These are phyloP conservation scores for Leccinum uliginosum DNA, from an alignment of 768 basidiomycete genomes.

Conservation along the genomic window DNA sequence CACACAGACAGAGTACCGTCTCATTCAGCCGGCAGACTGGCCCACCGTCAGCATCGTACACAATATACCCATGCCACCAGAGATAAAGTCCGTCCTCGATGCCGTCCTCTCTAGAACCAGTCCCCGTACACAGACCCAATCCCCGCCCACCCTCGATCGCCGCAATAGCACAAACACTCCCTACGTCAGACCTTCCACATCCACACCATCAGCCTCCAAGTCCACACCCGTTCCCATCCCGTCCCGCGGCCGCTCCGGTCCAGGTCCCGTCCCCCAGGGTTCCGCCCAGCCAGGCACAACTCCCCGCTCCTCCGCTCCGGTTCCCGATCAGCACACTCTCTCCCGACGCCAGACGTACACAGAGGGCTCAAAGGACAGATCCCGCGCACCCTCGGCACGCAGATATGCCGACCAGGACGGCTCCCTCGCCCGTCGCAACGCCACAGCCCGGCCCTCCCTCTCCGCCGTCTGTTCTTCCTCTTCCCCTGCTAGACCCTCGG, in stretches of 20 bases:
- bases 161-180: slow-evolving; percentile 40
- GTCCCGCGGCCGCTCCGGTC: slow-evolving; percentile 45
- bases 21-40: slow-evolving; percentile 76
- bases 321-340: slow-evolving; percentile 39
- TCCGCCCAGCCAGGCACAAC: slow-evolving; percentile 24
- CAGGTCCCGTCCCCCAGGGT: slow-evolving; percentile 42
- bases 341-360: slow-evolving; percentile 47
- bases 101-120: slow-evolving; percentile 41
- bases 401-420: slow-evolving; percentile 56
- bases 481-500: slow-evolving; percentile 19
- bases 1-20: slow-evolving; percentile 48
- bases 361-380: slow-evolving; percentile 52
- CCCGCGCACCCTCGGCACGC: slow-evolving; percentile 58
- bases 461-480: slow-evolving; percentile 36
- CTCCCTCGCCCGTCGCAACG: slow-evolving; percentile 43
- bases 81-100: slow-evolving; percentile 66
- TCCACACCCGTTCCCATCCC: slow-evolving; percentile 34
- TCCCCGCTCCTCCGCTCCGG: slow-evolving; percentile 31
- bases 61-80: slow-evolving; percentile 65
- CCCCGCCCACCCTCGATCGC: slow-evolving; percentile 38
- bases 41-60: slow-evolving; percentile 73
- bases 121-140: slow-evolving; percentile 32
- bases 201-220: slow-evolving; percentile 36
- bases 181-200: slow-evolving; percentile 11
- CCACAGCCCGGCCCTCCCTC: slow-evolving; percentile 43